Percentiles rank a stretch among this genome's conserved stretches.
Evolutionary conservation across 306 rosid species (phyloP).

Genomic region (Pterocarpus macrocarpus): DNA sequence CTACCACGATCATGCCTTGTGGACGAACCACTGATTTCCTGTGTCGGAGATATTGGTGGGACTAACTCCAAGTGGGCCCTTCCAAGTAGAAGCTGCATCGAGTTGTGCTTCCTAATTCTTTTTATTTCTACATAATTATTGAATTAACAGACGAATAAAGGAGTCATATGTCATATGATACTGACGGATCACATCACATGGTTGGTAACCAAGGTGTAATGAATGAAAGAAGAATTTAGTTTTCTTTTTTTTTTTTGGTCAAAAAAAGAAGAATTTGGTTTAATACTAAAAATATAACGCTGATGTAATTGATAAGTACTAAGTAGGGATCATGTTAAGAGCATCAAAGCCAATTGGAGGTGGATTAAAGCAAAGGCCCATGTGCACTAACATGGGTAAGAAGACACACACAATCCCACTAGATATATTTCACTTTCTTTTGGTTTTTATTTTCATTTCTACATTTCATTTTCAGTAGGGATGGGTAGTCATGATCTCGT

Average conservation of each 20-base stretch:
- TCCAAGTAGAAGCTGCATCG: slow-evolving; percentile 1
- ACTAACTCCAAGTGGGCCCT: slow-evolving; percentile 1
- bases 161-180: neutral
- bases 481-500: slow-evolving; percentile 40
- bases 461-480: slow-evolving; percentile 13
- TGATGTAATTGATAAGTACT: neutral
- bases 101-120: neutral
- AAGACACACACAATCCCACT: slow-evolving; percentile 1
- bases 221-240: neutral
- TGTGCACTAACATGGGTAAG: slow-evolving; percentile 41
- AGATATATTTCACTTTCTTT: neutral
- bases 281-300: neutral
- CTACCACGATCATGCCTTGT: neutral
- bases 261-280: no score
- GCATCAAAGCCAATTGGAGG: neutral
- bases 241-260: neutral
- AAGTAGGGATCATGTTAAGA: neutral
- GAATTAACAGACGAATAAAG: neutral
- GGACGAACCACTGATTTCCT: neutral
- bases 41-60: neutral
- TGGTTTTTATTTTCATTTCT: no score
- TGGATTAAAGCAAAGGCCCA: neutral
- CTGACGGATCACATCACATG: slow-evolving; percentile 20
- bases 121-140: neutral
- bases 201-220: neutral